Evolutionary conservation across 495 filamentous ascomycete species (phyloP), one percentile per base, ranked within the genome.

Genomic region (Lindgomyces ingoldianus): DNA sequence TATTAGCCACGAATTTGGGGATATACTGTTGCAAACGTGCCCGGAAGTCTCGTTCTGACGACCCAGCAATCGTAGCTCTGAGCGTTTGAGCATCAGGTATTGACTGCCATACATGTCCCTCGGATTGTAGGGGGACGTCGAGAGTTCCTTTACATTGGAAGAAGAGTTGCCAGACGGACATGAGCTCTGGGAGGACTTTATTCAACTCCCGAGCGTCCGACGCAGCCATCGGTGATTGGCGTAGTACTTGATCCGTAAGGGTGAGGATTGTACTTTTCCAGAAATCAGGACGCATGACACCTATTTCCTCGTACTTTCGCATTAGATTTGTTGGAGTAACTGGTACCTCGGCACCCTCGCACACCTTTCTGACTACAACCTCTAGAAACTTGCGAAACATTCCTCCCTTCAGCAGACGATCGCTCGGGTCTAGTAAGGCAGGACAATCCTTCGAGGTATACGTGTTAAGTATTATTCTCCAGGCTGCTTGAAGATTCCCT

Each of bases 141-240:
- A 10, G 19, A 18, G 48, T 16, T 12, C 65, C 52, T 39, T 67
- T 45, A 42, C 39, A 60, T 30, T 63, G 62, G 48, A 70, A 64
- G 24, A 67, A 51, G 18, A 67, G 33, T 18, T 30, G 45, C 69
- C 69, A 71, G 1, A 71, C 45, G 0, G 51, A 53, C 18, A 68
- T 41, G 2, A 71, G 57, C 29, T 71, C 65, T 12, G n/a, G 11
- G 1, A 68, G 29, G 19, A 68, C 11, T 0, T 9, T 18, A 29
- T 72, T 51, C 12, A 51, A 10, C 21, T 14, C 3, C 11, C 39
- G 36, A n/a, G 11, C 45, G 2, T 42, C 19, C n/a, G 12, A 6
- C 18, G 18, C 25, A 19, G 36, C 27, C 22, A 4, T 22, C 21
- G 57, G 4, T 9, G 21, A 10, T 27, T 30, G 10, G 18, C 10